A percentile compares a stretch with the other conserved stretches of the same genome.
These are phyloP conservation scores for Ascoidea rubescens DNA, from an alignment of 805 yeast species.

Conservation along the genomic window DNA sequence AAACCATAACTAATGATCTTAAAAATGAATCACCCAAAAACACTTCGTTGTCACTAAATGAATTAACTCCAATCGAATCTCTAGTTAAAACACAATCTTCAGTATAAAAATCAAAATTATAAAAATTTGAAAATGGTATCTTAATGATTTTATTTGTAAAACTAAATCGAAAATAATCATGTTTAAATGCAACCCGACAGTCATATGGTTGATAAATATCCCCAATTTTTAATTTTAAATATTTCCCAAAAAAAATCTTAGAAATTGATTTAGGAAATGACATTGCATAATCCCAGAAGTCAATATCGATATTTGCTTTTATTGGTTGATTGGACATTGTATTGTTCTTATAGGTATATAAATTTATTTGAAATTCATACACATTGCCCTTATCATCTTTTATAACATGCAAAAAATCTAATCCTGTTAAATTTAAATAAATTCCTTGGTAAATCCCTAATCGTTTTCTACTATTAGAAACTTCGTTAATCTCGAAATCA, in stretches of 20 bases:
- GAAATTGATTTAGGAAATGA: background rate
- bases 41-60: background rate
- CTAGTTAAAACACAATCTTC: background rate
- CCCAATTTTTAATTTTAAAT: background rate
- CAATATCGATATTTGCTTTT: background rate
- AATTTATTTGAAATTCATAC: no score
- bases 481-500: background rate
- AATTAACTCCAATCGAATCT: background rate
- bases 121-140: background rate
- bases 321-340: no score
- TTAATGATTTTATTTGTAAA: no score
- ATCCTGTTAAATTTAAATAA: background rate
- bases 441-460: background rate
- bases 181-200: background rate
- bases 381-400: background rate
- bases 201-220: background rate
- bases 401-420: background rate
- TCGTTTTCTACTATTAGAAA: background rate
- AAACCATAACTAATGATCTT: background rate
- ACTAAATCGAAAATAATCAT: background rate
- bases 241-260: no score
- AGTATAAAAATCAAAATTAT: background rate
- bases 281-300: background rate
- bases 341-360: no score
- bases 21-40: background rate